Percentiles rank a stretch among this genome's conserved stretches.
Evolutionary conservation across 1,139 yeast genomes (phyloP).

Genomic region (Candida pseudocylindracea): DNA sequence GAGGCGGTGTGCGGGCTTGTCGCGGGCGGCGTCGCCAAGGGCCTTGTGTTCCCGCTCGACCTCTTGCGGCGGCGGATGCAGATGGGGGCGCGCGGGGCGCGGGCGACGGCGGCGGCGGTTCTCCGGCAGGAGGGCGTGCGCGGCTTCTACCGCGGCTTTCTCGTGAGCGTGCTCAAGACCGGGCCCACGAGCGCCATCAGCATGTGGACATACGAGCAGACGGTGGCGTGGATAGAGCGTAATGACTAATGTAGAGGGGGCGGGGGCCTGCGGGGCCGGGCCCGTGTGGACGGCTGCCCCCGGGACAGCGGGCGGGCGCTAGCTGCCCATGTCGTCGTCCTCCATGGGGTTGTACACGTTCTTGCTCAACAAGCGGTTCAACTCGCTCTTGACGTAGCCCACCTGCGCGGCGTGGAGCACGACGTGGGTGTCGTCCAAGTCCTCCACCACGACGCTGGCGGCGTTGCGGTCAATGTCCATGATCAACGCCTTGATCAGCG

Average conservation of each 20-base stretch:
- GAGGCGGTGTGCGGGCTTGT: conserved; percentile 51
- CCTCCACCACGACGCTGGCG: conserved; percentile 52
- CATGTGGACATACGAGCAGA: conserved; percentile 44
- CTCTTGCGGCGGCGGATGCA: conserved; percentile 63
- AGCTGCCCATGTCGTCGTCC: conserved; percentile 9
- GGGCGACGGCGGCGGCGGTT: conserved; percentile 18
- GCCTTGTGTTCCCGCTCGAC: conserved; percentile 67
- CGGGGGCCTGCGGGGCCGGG: too few species aligned
- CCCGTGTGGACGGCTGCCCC: too few species aligned
- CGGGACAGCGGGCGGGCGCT: too few species aligned
- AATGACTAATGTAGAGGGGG: too few species aligned
- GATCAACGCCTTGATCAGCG: conserved; percentile 75
- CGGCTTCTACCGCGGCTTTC: conserved; percentile 57
- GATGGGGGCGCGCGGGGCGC: conserved; percentile 9
- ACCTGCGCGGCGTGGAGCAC: conserved; percentile 61
- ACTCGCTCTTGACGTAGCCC: conserved; percentile 50
- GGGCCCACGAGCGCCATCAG: conserved; percentile 73
- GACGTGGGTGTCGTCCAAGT: conserved; percentile 77
- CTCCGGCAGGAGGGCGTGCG: conserved; percentile 2
- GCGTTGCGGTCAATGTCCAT: conserved; percentile 53
- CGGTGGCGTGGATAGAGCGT: too few species aligned
- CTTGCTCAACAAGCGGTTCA: conserved; percentile 53
- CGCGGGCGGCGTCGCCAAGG: conserved; percentile 62
- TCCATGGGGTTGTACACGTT: conserved; percentile 75
- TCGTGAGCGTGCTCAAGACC: conserved; percentile 46